Percentiles rank a stretch among this genome's conserved stretches.
These are phyloP conservation scores for Pestalotiopsis sp. DNA, from an alignment of 2,329 filamentous ascomycete genomes.

Conservation along the genomic window DNA sequence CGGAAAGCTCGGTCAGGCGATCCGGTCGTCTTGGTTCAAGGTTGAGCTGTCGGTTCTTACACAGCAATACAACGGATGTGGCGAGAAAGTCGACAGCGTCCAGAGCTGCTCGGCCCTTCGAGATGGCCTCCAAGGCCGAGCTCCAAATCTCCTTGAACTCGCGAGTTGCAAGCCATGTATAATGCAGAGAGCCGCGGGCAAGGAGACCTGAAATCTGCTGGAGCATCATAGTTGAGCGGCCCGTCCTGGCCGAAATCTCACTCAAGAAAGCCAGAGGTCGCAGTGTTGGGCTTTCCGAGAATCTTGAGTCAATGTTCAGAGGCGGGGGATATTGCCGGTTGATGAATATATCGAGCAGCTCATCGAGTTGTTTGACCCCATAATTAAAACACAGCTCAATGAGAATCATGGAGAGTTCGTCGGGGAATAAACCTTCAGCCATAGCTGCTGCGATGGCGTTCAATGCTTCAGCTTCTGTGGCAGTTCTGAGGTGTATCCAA, in stretches of 20 bases:
- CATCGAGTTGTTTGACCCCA: conserved; percentile 42
- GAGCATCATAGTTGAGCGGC: conserved; percentile 36
- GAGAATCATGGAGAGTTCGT: conserved; percentile 41
- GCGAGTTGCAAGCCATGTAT: conserved; percentile 46
- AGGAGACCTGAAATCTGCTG: conserved; percentile 40
- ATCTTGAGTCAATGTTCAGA: conserved; percentile 31
- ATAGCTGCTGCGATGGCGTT: conserved; percentile 45
- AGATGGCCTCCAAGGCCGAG: conserved; percentile 37
- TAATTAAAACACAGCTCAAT: conserved; percentile 42
- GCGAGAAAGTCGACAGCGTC: conserved; percentile 40
- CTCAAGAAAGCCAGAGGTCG: conserved; percentile 36
- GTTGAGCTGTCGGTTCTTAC: conserved; percentile 20
- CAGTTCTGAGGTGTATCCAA: conserved; percentile 47
- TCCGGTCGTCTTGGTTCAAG: conserved; percentile 15
- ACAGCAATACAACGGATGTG: conserved; percentile 36
- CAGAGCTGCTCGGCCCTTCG: conserved; percentile 29
- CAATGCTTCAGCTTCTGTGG: conserved; percentile 51
- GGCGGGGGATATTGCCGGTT: conserved; percentile 38
- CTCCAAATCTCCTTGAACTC: conserved; percentile 45
- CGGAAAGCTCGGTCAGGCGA: conserved; percentile 22
- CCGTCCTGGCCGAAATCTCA: conserved; percentile 34
- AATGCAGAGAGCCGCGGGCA: conserved; percentile 35
- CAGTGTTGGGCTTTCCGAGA: conserved; percentile 28
- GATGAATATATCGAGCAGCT: conserved; percentile 39
- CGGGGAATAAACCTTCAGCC: conserved; percentile 42